Percentiles rank a stretch among this genome's conserved stretches.
Conservation (phyloP, 2,329 filamentous ascomycete species). For the Neonectria hederae region DNA sequence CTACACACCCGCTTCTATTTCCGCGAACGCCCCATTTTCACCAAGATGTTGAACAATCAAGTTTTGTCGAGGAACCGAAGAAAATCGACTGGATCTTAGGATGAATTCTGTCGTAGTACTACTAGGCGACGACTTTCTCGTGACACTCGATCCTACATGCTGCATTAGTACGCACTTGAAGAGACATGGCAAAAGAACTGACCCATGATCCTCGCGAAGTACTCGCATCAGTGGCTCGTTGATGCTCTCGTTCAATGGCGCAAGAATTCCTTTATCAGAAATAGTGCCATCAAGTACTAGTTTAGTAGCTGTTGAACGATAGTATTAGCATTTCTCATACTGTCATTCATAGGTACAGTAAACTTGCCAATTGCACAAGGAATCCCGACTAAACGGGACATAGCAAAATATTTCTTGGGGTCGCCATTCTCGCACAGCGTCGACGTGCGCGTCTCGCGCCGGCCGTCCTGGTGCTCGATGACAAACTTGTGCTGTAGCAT, state of each 20-base stretch:
- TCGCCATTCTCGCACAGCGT: conserved; percentile 87
- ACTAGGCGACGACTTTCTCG: conserved; percentile 2
- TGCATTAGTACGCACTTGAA: conserved; percentile 12
- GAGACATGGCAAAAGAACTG: conserved; percentile 3
- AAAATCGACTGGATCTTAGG: not conserved
- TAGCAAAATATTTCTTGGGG: conserved; percentile 80
- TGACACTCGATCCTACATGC: conserved; percentile 8
- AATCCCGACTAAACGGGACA: conserved; percentile 84
- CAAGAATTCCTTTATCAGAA: conserved; percentile 76
- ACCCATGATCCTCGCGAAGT: conserved; percentile 78
- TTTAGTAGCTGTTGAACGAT: conserved; percentile 73
- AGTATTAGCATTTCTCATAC: conserved; percentile 6
- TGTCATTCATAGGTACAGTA: not conserved
- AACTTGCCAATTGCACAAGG: conserved; percentile 57
- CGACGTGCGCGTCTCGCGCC: conserved; percentile 80
- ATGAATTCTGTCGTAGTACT: not conserved
- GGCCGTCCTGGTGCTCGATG: conserved; percentile 65
- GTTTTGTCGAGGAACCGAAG: not conserved
- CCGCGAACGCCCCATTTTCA: not conserved
- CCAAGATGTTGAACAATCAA: not conserved
- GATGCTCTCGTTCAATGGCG: conserved; percentile 79
- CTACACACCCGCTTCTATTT: not conserved
- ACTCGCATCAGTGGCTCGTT: conserved; percentile 79
- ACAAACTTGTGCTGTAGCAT: conserved; percentile 74
- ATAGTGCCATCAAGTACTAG: conserved; percentile 81